Evolutionary conservation across 345 rosid genomes (phyloP).

Genomic region (Citrus sp.): DNA sequence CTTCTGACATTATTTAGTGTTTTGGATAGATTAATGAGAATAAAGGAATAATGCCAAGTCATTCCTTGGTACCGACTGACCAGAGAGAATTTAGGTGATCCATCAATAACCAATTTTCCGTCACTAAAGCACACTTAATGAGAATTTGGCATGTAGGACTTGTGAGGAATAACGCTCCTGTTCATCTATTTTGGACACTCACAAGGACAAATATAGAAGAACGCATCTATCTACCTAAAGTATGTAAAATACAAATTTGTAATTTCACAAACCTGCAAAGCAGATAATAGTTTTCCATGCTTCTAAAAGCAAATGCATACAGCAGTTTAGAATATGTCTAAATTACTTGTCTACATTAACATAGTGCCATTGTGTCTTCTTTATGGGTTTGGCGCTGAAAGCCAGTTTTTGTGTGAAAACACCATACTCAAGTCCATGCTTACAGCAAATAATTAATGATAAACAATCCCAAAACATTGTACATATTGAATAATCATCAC

Average conservation of each 20-base stretch:
- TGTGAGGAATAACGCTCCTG: not conserved
- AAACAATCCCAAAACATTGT: not conserved
- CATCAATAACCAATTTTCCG: not conserved
- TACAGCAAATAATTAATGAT: not conserved
- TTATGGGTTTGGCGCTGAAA: not conserved
- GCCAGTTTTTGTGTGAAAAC: not conserved
- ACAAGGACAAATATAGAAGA: not conserved
- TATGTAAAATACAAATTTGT: not conserved
- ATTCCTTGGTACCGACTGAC: not conserved
- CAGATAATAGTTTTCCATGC: not conserved
- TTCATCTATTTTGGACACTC: not conserved
- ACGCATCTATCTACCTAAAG: not conserved
- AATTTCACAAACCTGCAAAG: not conserved
- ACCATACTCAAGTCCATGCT: not conserved
- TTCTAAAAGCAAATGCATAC: not conserved
- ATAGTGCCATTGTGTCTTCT: not conserved
- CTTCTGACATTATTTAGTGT: not conserved
- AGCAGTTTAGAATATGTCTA: not conserved
- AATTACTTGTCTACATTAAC: not conserved
- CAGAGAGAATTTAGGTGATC: not conserved
- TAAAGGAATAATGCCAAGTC: not conserved
- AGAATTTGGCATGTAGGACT: not conserved
- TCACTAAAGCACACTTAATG: not conserved
- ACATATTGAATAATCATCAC: not conserved
- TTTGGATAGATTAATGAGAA: not conserved